Conservation (phyloP, 225 moss, liverwort and hornwort genomes). For the Antitrichia curtipendula region DNA sequence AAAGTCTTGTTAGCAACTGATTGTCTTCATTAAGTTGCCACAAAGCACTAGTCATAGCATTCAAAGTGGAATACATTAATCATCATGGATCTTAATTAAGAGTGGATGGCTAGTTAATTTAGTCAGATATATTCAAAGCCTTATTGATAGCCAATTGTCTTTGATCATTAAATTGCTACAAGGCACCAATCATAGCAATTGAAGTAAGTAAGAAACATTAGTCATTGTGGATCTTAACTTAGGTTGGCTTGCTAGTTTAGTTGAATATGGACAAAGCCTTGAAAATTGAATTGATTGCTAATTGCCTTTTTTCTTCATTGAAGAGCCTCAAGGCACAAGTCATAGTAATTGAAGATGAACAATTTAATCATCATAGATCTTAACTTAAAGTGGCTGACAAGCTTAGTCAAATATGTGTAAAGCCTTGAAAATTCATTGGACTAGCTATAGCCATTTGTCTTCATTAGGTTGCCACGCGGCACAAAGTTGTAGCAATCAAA, state of each 20-base stretch:
- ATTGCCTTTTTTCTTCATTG: not conserved
- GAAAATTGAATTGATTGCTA: not conserved
- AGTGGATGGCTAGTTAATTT: not conserved
- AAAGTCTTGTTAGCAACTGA: too few relatives aligned
- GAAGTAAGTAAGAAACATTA: not conserved
- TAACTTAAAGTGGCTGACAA: accelerated
- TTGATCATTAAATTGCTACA: not conserved
- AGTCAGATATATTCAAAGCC: not conserved
- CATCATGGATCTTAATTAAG: too few relatives aligned
- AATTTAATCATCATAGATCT: not conserved
- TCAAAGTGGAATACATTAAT: too few relatives aligned
- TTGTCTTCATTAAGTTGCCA: too few relatives aligned
- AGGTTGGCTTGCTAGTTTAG: accelerated
- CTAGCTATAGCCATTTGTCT: accelerated
- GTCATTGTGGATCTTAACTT: not conserved
- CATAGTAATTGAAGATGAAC: not conserved
- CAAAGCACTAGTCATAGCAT: too few relatives aligned
- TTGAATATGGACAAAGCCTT: not conserved
- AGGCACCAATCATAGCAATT: not conserved
- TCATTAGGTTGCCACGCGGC: not conserved
- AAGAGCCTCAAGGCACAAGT: accelerated
- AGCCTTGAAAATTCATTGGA: not conserved
- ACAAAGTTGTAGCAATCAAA: not conserved
- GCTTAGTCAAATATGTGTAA: not conserved
- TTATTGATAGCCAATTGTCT: not conserved